A percentile compares a stretch with the other conserved stretches of the same genome.
phyloP scores from a whole-genome alignment of 257 asterid species.

The Capsicum chinense region DNA sequence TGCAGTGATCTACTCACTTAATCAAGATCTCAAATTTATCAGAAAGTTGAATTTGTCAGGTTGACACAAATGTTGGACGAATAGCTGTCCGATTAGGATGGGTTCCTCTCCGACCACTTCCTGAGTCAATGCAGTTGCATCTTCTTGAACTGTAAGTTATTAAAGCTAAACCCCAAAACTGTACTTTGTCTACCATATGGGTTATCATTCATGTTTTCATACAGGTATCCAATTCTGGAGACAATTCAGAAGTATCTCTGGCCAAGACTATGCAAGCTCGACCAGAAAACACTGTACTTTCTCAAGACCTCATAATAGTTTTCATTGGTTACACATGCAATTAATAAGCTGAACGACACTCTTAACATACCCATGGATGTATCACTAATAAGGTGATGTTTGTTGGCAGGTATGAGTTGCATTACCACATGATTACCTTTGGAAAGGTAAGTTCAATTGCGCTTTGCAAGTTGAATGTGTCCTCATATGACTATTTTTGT shows the following conservation, averaged over 20 bases:
- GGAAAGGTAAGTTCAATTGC: slow-evolving; percentile 70
- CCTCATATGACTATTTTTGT: slow-evolving; percentile 21
- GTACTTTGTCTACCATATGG: slow-evolving; percentile 25
- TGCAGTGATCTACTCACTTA: slow-evolving; percentile 32
- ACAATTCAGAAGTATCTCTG: slow-evolving; percentile 93
- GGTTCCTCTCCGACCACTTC: slow-evolving; percentile 99
- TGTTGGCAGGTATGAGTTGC: slow-evolving; percentile 87
- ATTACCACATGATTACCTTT: slow-evolving; percentile 96
- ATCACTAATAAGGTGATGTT: slow-evolving; percentile 40
- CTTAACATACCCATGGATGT: slow-evolving; percentile 30
- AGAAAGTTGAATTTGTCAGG: slow-evolving; percentile 52
- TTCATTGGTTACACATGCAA: slow-evolving; percentile 18
- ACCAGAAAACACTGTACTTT: slow-evolving; percentile 83
- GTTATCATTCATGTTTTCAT: slow-evolving; percentile 40
- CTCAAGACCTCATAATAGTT: slow-evolving; percentile 24
- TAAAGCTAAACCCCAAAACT: slow-evolving; percentile 18
- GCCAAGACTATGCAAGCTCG: slow-evolving; percentile 97
- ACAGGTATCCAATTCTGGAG: slow-evolving; percentile 91
- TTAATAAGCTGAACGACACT: slow-evolving; percentile 7
- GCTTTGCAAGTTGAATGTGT: neutral
- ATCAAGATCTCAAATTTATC: slow-evolving; percentile 31
- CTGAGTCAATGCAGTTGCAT: slow-evolving; percentile 92
- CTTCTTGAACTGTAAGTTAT: slow-evolving; percentile 91
- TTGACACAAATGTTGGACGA: slow-evolving; percentile 96
- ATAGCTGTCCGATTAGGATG: slow-evolving; percentile 97